These are phyloP conservation scores for Didymosphaeria variabile DNA, from an alignment of 2,329 filamentous ascomycete genomes.

Conservation along the genomic window DNA sequence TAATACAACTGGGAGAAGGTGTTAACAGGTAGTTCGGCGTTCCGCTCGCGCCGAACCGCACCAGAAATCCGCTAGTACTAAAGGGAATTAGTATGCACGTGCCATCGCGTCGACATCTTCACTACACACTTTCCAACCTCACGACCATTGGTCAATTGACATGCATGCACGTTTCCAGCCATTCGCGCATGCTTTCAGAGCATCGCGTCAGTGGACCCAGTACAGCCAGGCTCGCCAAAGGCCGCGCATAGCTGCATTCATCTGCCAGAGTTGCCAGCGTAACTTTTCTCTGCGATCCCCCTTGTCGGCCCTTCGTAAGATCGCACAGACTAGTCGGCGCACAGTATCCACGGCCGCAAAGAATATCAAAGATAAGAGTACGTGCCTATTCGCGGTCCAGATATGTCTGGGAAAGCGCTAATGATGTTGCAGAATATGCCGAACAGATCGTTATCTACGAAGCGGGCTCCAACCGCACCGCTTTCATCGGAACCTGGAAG, in stretches of 20 bases:
- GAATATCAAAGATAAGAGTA: slow-evolving; percentile 35
- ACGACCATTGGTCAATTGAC: slow-evolving; percentile 19
- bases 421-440: slow-evolving; percentile 30
- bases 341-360: slow-evolving; percentile 25
- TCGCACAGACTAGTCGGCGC: slow-evolving; percentile 24
- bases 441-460: slow-evolving; percentile 47
- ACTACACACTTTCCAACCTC: slow-evolving; percentile 17
- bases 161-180: slow-evolving; percentile 40
- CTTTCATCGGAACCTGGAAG: slow-evolving; percentile 50
- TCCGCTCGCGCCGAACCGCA: neutral
- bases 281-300: slow-evolving; percentile 38
- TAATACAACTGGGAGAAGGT: neutral
- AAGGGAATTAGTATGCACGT: neutral
- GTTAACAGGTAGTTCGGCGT: neutral
- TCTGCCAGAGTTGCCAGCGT: slow-evolving; percentile 38
- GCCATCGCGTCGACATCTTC: slow-evolving; percentile 16
- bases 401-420: neutral
- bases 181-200: slow-evolving; percentile 30
- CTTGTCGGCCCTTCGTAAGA: slow-evolving; percentile 31
- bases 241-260: slow-evolving; percentile 27
- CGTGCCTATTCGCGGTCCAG: neutral
- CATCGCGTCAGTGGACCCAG: slow-evolving; percentile 24
- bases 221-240: slow-evolving; percentile 1
- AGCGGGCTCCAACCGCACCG: slow-evolving; percentile 47
- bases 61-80: neutral